A percentile compares a stretch with the other conserved stretches of the same genome.
Conservation (phyloP, 202 grass and related monocot species). For the Digitaria exilis region DNA sequence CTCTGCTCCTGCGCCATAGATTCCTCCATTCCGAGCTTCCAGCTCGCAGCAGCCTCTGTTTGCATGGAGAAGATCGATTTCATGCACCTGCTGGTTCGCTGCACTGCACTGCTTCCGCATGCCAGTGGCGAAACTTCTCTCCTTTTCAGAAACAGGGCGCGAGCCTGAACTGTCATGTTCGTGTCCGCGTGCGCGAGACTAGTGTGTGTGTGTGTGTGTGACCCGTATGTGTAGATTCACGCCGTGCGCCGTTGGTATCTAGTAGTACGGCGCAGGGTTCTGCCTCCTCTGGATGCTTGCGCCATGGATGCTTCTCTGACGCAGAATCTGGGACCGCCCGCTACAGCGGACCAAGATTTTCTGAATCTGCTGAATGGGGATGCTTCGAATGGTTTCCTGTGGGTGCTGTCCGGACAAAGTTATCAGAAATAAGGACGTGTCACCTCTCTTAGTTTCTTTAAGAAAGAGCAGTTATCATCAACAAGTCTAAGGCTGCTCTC, state of each 20-base stretch:
- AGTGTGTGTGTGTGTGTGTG: too few species aligned
- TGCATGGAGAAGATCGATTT: background rate
- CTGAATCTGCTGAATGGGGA: background rate
- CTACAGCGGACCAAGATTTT: background rate
- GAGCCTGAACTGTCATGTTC: background rate
- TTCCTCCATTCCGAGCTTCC: too few species aligned
- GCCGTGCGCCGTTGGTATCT: background rate
- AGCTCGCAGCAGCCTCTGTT: too few species aligned
- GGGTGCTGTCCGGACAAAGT: too few species aligned
- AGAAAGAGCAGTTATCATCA: too few species aligned
- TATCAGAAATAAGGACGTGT: constrained; percentile 6
- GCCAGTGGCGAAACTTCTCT: background rate
- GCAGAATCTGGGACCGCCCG: background rate
- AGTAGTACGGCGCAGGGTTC: background rate
- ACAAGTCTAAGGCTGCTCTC: background rate
- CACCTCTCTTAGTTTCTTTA: constrained; percentile 22
- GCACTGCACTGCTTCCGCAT: background rate
- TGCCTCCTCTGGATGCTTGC: background rate
- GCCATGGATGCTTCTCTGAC: background rate
- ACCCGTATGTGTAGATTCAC: too few species aligned
- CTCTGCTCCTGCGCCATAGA: too few species aligned
- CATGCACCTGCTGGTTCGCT: background rate
- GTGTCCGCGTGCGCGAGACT: background rate
- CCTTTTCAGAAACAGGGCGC: background rate
- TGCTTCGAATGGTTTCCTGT: background rate